phyloP scores from a whole-genome alignment of 441 rosid species.

The Adansonia madagascariensis region DNA sequence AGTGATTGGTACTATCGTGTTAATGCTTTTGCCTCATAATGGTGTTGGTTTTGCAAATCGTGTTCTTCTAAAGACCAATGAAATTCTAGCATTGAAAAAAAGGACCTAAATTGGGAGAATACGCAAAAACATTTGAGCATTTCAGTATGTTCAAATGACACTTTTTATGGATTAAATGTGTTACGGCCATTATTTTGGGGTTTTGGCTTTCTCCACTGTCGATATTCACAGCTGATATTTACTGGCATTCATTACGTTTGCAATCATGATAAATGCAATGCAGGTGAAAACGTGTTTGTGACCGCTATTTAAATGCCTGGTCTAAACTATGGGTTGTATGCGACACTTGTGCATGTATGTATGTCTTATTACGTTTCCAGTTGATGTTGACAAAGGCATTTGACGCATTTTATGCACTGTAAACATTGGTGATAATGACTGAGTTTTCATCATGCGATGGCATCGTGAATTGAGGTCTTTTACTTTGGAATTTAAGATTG shows the following conservation, averaged over 20 bases:
- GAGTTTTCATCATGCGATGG: too few relatives aligned
- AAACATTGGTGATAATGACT: not conserved
- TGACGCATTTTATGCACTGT: not conserved
- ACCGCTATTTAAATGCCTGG: not conserved
- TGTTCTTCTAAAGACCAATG: not conserved
- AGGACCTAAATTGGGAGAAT: not conserved
- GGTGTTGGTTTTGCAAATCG: not conserved
- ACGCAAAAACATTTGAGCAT: not conserved
- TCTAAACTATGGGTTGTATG: not conserved
- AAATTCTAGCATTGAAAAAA: not conserved
- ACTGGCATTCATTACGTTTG: too few relatives aligned
- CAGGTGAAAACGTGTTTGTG: too few relatives aligned
- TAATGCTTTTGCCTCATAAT: not conserved
- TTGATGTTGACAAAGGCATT: not conserved
- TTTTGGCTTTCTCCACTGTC: too few relatives aligned
- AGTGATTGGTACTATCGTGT: not conserved
- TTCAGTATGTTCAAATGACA: not conserved
- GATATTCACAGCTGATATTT: too few relatives aligned
- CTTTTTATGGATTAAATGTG: not conserved
- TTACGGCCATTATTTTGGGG: not conserved
- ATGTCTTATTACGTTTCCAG: not conserved
- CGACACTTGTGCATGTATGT: not conserved
- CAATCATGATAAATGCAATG: too few relatives aligned
- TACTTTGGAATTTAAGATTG: not conserved
- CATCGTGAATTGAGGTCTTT: slow-evolving; percentile 2